Base-by-base conservation (phyloP, 768 basidiomycete genomes). In the Suillus variegatus region DNA sequence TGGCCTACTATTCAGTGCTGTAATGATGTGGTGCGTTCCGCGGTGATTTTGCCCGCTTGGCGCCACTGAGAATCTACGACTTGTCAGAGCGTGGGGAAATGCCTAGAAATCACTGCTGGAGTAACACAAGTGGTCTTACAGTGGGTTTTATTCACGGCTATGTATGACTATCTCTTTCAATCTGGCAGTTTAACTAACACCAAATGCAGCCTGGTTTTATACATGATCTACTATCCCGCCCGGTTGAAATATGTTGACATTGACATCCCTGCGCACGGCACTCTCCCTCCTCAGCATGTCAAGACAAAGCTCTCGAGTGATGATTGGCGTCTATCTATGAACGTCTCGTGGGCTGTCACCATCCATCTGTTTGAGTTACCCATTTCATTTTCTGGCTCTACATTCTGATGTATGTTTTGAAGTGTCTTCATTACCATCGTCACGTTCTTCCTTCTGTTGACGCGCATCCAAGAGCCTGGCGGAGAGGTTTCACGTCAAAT, bases 141-240 rank as follows among this genome's bases (percentile, higher is more conserved):
- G 73, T 98, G 95, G 94, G 76, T 87, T 36, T 79, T 94, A 63
- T 99, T 98, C 77, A 86, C 84, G 12, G 67, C 93, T 61, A 89
- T 97, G 96, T 96, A 69, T 63, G 91, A 83, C 18, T n/a, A 10
- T n/a, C 65, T 32, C 32, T 12, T 35, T 52, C 16, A 22, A 28
- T 28, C 57, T 55, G 22, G 56, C 43, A 35, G 58, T n/a, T 54
- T n/a, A 28, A 52, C 38, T 61, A 16, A 60, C 32, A 20, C 55
- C 25, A 16, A 35, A 8, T n/a, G 5, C 69, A 98, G 96, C 52
- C 82, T 98, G 65, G 83, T 96, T 0, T 86, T 99, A 2, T 99
- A 93, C 79, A 89, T 99, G 80, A 80, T 92, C 47, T 99, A 95
- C 81, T 99, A 94, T 75, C 97, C 97, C 0, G 78, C 83, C 7